phyloP scores from a whole-genome alignment of 441 rosid genomes.

The Erodium trifolium region DNA sequence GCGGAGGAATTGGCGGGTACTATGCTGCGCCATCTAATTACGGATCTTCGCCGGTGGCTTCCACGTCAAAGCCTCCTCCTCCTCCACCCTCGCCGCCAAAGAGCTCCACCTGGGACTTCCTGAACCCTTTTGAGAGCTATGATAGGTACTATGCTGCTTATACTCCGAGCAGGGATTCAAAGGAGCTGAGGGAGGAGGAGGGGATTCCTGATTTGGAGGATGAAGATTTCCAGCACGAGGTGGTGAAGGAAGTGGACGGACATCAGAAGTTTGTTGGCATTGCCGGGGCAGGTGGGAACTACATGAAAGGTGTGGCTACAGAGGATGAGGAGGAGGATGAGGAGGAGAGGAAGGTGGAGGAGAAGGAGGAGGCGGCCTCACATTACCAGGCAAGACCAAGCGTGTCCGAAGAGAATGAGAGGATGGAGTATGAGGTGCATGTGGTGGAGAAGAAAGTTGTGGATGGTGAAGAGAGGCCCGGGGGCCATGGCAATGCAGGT shows the following conservation, averaged over 20 bases:
- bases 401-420: slow-evolving; percentile 30
- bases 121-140: slow-evolving; percentile 48
- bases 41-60: slow-evolving; percentile 15
- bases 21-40: no score
- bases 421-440: slow-evolving; percentile 41
- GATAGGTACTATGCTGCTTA: slow-evolving; percentile 41
- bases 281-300: no score
- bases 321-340: slow-evolving; percentile 17
- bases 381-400: slow-evolving; percentile 56
- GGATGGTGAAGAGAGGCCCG: slow-evolving; percentile 34
- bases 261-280: slow-evolving; percentile 33
- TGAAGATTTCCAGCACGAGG: slow-evolving; percentile 54
- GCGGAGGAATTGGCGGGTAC: slow-evolving; percentile 20
- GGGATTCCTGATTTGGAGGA: slow-evolving; percentile 96
- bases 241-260: slow-evolving; percentile 62
- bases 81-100: slow-evolving; percentile 77
- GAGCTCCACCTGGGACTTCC: slow-evolving; percentile 67
- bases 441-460: slow-evolving; percentile 63
- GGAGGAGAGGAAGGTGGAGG: slow-evolving; percentile 32
- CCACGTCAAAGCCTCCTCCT: slow-evolving; percentile 51
- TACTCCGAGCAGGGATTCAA: slow-evolving; percentile 57
- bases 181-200: slow-evolving; percentile 80
- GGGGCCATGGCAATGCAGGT: slow-evolving; percentile 34
- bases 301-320: no score
- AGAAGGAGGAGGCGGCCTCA: slow-evolving; percentile 33